Evolutionary conservation across 2,329 filamentous ascomycete species (phyloP).

Genomic region (Didymella glomerata): DNA sequence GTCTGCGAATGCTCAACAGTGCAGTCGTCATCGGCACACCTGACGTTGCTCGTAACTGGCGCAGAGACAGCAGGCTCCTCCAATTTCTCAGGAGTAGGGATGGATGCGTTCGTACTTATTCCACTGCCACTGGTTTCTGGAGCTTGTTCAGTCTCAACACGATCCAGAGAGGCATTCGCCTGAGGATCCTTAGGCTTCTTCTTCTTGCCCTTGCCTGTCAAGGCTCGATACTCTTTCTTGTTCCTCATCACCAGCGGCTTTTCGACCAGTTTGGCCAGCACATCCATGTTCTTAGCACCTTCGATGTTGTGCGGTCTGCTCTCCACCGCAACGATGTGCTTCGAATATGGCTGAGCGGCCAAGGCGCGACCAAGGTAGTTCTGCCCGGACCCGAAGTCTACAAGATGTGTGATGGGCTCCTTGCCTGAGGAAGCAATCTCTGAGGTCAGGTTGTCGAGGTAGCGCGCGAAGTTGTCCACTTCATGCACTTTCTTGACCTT

Average conservation of each 20-base stretch:
- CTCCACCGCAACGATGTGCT: slow-evolving; percentile 89
- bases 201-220: slow-evolving; percentile 52
- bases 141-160: not conserved
- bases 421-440: slow-evolving; percentile 54
- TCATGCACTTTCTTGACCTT: slow-evolving; percentile 96
- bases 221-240: slow-evolving; percentile 76
- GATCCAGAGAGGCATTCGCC: not conserved
- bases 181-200: slow-evolving; percentile 41
- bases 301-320: slow-evolving; percentile 85
- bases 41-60: not conserved
- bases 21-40: slow-evolving; percentile 30
- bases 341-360: slow-evolving; percentile 84
- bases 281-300: slow-evolving; percentile 83
- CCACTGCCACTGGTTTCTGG: not conserved
- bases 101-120: not conserved
- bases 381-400: slow-evolving; percentile 96
- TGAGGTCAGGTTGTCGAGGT: slow-evolving; percentile 73
- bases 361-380: slow-evolving; percentile 93
- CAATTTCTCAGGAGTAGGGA: not conserved
- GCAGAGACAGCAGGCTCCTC: not conserved
- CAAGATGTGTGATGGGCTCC: slow-evolving; percentile 76
- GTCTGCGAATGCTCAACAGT: slow-evolving; percentile 1
- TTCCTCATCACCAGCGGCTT: slow-evolving; percentile 79
- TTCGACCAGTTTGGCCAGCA: slow-evolving; percentile 78
- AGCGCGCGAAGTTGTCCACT: slow-evolving; percentile 88